Evolutionary conservation across 257 asterid species (phyloP).

Genomic region (Fraxinus excelsior): DNA sequence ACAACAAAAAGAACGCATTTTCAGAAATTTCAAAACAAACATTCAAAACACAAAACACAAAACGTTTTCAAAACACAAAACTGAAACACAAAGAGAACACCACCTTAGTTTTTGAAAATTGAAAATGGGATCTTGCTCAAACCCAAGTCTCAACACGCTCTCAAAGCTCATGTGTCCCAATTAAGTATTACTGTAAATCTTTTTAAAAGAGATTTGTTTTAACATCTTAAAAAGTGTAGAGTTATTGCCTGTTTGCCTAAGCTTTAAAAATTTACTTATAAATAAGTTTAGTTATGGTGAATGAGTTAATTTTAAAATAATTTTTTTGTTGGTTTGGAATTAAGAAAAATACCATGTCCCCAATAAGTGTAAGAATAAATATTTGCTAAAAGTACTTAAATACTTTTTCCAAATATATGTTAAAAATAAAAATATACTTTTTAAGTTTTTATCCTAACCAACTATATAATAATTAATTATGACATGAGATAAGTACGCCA

Average conservation of each 20-base stretch:
- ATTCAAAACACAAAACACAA: no score
- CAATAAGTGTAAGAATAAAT: no score
- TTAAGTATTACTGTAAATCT: conserved; percentile 11
- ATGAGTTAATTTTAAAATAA: neutral
- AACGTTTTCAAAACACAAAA: no score
- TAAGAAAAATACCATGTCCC: neutral
- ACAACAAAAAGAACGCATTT: no score
- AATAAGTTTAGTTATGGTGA: neutral
- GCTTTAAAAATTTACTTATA: no score
- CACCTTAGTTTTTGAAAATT: conserved; percentile 45
- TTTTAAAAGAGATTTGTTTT: neutral
- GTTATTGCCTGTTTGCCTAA: conserved; percentile 14
- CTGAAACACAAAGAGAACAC: no score
- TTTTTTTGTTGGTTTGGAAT: no score
- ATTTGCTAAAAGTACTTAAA: no score
- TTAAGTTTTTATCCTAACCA: neutral
- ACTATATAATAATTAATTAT: no score
- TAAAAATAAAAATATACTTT: neutral
- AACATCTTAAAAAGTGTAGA: neutral
- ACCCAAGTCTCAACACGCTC: conserved; percentile 69
- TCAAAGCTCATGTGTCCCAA: conserved; percentile 63
- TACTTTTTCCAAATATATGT: neutral
- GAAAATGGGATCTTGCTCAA: conserved; percentile 54
- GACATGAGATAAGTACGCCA: no score
- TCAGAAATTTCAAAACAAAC: no score